A percentile compares a stretch with the other conserved stretches of the same genome.
Conservation (phyloP, 2,329 filamentous ascomycete genomes). For the Epichloe scottii region DNA sequence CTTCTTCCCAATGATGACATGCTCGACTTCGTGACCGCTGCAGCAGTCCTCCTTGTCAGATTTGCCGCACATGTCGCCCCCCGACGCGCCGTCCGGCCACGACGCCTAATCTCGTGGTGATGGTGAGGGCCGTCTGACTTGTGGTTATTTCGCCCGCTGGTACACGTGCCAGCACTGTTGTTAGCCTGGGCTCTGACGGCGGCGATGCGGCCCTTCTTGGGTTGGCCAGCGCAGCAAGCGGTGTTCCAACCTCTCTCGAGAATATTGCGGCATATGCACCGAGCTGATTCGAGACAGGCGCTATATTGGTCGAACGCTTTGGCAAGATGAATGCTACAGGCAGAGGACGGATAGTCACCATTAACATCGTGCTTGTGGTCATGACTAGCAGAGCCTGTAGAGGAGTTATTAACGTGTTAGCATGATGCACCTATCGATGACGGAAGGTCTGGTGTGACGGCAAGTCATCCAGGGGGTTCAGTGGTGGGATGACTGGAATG, state of each 20-base stretch:
- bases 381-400: constrained; percentile 9
- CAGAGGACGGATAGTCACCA: constrained; percentile 13
- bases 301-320: constrained; percentile 22
- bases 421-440: background rate
- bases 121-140: constrained; percentile 8
- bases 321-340: constrained; percentile 20
- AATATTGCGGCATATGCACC: constrained; percentile 24
- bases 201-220: background rate
- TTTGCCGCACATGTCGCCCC: constrained; percentile 4
- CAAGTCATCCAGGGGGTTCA: background rate
- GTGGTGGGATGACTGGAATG: background rate
- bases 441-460: background rate
- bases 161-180: background rate
- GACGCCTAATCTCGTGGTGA: constrained; percentile 12
- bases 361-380: constrained; percentile 16
- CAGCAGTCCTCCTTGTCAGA: constrained; percentile 7
- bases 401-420: background rate
- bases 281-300: constrained; percentile 23
- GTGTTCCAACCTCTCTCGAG: constrained; percentile 16
- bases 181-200: background rate
- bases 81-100: constrained; percentile 8
- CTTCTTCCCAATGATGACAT: background rate
- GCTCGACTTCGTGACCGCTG: constrained; percentile 5
- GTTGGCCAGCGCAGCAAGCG: constrained; percentile 15
- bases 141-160: constrained; percentile 5